Percentiles rank a stretch among this genome's conserved stretches.
Conservation (phyloP, 257 asterid genomes). For the Scutellaria minor region DNA sequence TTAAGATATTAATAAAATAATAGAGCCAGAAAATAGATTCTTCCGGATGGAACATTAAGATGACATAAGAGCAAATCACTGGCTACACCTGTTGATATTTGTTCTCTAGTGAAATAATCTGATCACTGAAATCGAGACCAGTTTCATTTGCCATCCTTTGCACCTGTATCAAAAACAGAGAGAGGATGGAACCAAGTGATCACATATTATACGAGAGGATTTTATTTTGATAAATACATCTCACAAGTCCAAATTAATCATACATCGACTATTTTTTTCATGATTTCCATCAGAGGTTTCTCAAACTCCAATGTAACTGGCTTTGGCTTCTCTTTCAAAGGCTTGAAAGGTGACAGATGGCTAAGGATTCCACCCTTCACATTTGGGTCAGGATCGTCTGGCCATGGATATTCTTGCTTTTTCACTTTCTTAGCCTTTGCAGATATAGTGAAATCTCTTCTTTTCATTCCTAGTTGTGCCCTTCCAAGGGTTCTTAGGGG, state of each 20-base stretch:
- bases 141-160: slow-evolving; percentile 91
- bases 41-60: slow-evolving; percentile 6
- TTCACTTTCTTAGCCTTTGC: slow-evolving; percentile 64
- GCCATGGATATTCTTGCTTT: slow-evolving; percentile 80
- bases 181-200: slow-evolving; percentile 2
- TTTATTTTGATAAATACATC: not conserved
- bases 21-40: slow-evolving; percentile 4
- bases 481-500: slow-evolving; percentile 72
- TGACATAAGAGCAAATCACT: slow-evolving; percentile 13
- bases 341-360: slow-evolving; percentile 84
- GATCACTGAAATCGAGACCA: slow-evolving; percentile 83
- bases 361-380: slow-evolving; percentile 85
- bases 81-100: slow-evolving; percentile 79
- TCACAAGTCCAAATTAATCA: slow-evolving; percentile 16
- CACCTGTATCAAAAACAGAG: slow-evolving; percentile 54
- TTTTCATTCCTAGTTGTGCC: slow-evolving; percentile 57
- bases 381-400: slow-evolving; percentile 72
- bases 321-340: slow-evolving; percentile 89
- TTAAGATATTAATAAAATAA: slow-evolving; percentile 7
- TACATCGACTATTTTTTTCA: slow-evolving; percentile 81
- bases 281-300: slow-evolving; percentile 80
- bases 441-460: slow-evolving; percentile 52
- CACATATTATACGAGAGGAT: not conserved
- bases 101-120: slow-evolving; percentile 70
- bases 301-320: slow-evolving; percentile 93